Percentiles rank a stretch among this genome's conserved stretches.
Evolutionary conservation across 257 asterid species (phyloP).

Genomic region (Penstemon davidsonii): DNA sequence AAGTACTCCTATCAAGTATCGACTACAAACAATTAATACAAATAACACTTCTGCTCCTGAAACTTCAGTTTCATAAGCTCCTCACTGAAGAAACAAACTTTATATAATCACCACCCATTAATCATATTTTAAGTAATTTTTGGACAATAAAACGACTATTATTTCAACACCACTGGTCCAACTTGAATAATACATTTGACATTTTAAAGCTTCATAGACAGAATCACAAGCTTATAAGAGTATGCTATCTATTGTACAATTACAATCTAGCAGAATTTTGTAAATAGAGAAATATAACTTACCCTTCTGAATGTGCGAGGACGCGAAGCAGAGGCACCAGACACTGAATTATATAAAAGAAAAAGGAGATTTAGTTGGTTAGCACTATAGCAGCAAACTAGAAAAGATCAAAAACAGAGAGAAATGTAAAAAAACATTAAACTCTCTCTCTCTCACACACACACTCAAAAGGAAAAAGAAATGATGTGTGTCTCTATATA

Average conservation of each 20-base stretch:
- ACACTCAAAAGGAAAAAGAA: not conserved
- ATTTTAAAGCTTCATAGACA: not conserved
- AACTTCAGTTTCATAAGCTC: not conserved
- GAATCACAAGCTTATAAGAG: conserved; percentile 1
- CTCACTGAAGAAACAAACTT: no score
- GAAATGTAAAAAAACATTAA: not conserved
- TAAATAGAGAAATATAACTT: conserved; percentile 9
- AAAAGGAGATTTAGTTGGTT: not conserved
- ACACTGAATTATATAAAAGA: conserved; percentile 47
- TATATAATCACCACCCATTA: no score
- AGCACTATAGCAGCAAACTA: no score
- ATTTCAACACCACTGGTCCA: not conserved
- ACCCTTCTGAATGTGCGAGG: conserved; percentile 88
- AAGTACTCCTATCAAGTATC: not conserved
- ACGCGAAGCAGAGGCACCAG: conserved; percentile 81
- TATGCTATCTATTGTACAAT: not conserved
- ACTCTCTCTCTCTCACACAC: not conserved
- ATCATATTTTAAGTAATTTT: no score
- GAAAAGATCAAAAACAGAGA: no score
- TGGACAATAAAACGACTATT: no score
- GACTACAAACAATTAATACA: not conserved
- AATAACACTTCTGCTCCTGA: not conserved
- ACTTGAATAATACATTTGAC: not conserved
- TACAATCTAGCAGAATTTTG: not conserved
- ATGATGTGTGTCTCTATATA: not conserved